Evolutionary conservation across 1,284 basidiomycete genomes (phyloP), one percentile per base, ranked within the genome.

Genomic region (Polyporus tsugae): DNA sequence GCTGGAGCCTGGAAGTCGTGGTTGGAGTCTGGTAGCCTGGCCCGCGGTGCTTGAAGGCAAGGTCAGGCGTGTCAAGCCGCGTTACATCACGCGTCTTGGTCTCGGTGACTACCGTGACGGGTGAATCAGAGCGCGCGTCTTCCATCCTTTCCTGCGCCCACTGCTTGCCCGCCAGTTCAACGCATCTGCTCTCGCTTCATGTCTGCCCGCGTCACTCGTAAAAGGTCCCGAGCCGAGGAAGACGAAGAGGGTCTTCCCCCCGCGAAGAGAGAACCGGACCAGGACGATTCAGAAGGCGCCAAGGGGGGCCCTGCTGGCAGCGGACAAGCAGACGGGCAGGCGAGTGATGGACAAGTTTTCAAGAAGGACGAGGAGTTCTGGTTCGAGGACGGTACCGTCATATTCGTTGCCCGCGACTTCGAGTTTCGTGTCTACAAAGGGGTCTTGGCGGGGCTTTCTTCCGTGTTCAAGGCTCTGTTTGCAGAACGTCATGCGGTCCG

Each of bases 381-480:
- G 69, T 65, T 55, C 29, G 52, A 60, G 6, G 70, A 71, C 44
- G 70, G 70, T 4, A 71, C 60, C 3, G 39, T 68, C 17, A 60
- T 62, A 6, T 36, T 71, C n/a, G 42, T 68, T 38, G 64, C 69
- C 0, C 25, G 69, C 33, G 46, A 68, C 29, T 46, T 63, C 36
- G 53, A 63, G 11, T 68, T 70, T 29, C 57, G 62, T 1, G 60
- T 70, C 15, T 66, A 66, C 62, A 44, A 53, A 10, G 66, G 69
- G 2, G 7, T 64, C 9, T 38, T 70, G 9, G 61, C 62, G 2
- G 42, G 57, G 10, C 61, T 59, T n/a, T 70, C 69, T 2, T 55
- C 63, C 2, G 69, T 70, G 5, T 65, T 67, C 63, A 60, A 25
- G 10, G 65, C 53, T n/a, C 61, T 70, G 46, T 67, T 70, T 36